phyloP scores from a whole-genome alignment of 441 rosid genomes.

The Populus hybrid region DNA sequence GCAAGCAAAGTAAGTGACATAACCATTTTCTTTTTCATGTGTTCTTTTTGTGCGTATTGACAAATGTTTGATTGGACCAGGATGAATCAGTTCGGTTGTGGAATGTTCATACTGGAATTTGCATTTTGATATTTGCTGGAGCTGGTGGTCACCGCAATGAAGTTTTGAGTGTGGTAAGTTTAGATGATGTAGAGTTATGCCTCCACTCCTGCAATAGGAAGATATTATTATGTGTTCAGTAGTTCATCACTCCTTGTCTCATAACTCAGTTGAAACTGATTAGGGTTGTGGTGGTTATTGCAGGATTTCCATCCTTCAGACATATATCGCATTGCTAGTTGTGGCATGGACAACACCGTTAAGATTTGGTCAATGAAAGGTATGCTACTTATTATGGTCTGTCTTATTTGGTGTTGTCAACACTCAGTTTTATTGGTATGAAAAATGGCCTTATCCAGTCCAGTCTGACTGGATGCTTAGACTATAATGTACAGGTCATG shows the following conservation, averaged over 20 bases:
- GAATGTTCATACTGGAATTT: slow-evolving; percentile 96
- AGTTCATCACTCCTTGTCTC: neutral
- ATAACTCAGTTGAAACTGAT: neutral
- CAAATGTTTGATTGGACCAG: slow-evolving; percentile 36
- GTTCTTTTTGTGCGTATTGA: slow-evolving; percentile 15
- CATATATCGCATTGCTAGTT: slow-evolving; percentile 76
- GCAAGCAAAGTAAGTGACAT: slow-evolving; percentile 77
- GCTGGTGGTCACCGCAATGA: slow-evolving; percentile 97
- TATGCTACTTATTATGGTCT: slow-evolving; percentile 14
- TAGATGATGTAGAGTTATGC: neutral
- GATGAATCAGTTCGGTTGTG: slow-evolving; percentile 96
- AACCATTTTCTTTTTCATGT: neutral
- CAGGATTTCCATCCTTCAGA: slow-evolving; percentile 96
- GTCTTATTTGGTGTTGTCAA: neutral
- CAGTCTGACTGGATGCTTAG: neutral
- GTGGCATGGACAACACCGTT: slow-evolving; percentile 96
- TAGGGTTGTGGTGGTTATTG: slow-evolving; percentile 20
- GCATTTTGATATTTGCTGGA: slow-evolving; percentile 95
- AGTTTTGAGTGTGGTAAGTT: slow-evolving; percentile 91
- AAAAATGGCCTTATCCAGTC: neutral
- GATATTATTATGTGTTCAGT: neutral
- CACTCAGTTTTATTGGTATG: neutral
- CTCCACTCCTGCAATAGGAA: neutral
- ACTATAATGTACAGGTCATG: neutral
- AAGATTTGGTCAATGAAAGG: slow-evolving; percentile 99